Evolutionary conservation across 1,139 yeast genomes (phyloP), one percentile per base, ranked within the genome.

Genomic region (Suhomyces anneliseae): DNA sequence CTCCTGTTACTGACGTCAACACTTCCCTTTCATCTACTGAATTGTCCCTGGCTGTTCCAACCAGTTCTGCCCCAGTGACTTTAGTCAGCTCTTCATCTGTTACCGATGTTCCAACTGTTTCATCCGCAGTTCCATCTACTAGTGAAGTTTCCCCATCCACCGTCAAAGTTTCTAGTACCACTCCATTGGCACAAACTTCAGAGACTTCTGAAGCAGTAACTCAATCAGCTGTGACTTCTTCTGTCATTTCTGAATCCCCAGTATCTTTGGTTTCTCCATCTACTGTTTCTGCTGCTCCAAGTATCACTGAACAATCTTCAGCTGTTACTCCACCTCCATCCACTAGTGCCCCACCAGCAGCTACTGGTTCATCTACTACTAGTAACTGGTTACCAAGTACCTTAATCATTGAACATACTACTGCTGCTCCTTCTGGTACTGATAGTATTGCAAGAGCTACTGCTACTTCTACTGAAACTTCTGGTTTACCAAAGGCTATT

Each of bases 401-500:
- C 36, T 70, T 79, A 47, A 66, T 79, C 44, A 65, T 69, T 38
- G 70, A 68, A 50, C 63, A 65, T 36, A 56, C 66, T 27, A 47
- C 70, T 0, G 47, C 50, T 5, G 44, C 59, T 11, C 63, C 72
- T n/a, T 53, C 74, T 6, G 61, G 59, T 4, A 52, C 69, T 27
- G 61, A 72, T 12, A 70, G 71, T 32, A 58, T 59, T 36, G 68
- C 70, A 9, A 58, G 68, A 11, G 62, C 72, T 24, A 59, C 62
- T 9, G 57, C 65, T 19, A 52, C 55, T 4, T 61, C 74, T n/a
- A 55, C 69, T 9, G 64, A 63, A 44, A 73, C 85, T 2, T 70
- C 85, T 5, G 78, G 83, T 8, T 71, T 85, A 56, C 93, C 93
- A 44, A 79, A 78, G 60, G 90, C 87, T 2, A 85, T 86, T 54